These are phyloP conservation scores for Lactarius sanguifluus DNA, from an alignment of 768 basidiomycete genomes.

Conservation along the genomic window DNA sequence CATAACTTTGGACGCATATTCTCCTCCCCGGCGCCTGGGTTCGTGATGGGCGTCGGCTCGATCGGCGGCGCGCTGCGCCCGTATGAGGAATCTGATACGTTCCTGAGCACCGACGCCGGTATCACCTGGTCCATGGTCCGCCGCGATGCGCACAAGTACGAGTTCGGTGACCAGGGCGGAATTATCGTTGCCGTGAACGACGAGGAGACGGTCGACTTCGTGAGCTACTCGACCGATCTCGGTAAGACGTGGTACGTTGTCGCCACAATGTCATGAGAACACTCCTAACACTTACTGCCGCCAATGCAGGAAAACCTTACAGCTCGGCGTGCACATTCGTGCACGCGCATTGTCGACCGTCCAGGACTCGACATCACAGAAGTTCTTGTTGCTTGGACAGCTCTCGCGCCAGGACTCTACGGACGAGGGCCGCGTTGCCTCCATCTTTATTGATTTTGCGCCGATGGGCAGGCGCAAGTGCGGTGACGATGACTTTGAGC, in stretches of 20 bases:
- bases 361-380: constrained; percentile 94
- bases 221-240: constrained; percentile 80
- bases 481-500: constrained; percentile 68
- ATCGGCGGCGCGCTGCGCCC: constrained; percentile 65
- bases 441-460: constrained; percentile 84
- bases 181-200: constrained; percentile 83
- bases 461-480: constrained; percentile 70
- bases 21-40: constrained; percentile 91
- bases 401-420: constrained; percentile 60
- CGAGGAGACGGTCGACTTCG: constrained; percentile 66
- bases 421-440: constrained; percentile 58
- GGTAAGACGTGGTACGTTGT: constrained; percentile 75
- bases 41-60: constrained; percentile 95
- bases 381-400: constrained; percentile 87
- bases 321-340: constrained; percentile 68
- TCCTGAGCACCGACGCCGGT: constrained; percentile 88
- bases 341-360: constrained; percentile 82
- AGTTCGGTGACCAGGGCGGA: constrained; percentile 90
- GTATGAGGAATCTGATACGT: constrained; percentile 91
- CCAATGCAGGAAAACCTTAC: constrained; percentile 59
- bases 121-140: constrained; percentile 79
- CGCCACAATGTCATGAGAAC: background rate
- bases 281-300: background rate
- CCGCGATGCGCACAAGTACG: constrained; percentile 84
- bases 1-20: constrained; percentile 96